Evolutionary conservation across 2,329 filamentous ascomycete species (phyloP), one percentile per base, ranked within the genome.

Genomic region (Arthrobotrys pseudoclavata): DNA sequence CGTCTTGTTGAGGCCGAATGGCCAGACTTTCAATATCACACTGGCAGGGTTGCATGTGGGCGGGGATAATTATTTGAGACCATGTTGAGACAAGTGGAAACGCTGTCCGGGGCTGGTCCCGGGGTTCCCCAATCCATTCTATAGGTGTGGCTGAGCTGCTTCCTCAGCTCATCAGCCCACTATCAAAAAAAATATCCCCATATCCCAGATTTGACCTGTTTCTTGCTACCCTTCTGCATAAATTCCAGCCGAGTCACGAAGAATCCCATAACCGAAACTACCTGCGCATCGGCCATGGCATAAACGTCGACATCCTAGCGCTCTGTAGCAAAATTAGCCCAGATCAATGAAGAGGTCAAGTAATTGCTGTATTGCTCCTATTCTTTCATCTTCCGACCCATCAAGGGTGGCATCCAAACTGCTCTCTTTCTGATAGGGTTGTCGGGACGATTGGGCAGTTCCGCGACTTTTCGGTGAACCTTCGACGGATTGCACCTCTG

Each of bases 1-100:
- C 37, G 66, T 34, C 60, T 61, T 20, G 45, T 63, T 66, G 72
- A 76, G 47, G 45, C 34, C 42, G 34, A 76, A 55, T 60, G 66
- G 57, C 50, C 42, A 66, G 69, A 66, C n/a, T 62, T 64, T 50
- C 48, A 45, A 31, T 34, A 26, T 57, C 24, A 55, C 60, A 48
- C 34, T 50, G 20, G 48, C 48, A 45, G 20, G 60, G 55, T 76
- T 45, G 72, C 72, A 76, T 76, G 72, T 76, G 72, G 69, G 62
- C 63, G 63, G 64, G 67, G 47, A 52, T 52, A 20, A 47, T 63
- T n/a, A 31, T 60, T 60, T 42, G 42, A 48, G 50, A 72, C 63
- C 42, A 47, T 55, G 60, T 69, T 66, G 71, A 76, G 64, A 76
- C 71, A 76, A 40, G 48, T 42, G 66, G 71, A 76, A 76, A 76